Evolutionary conservation across 2,329 filamentous ascomycete species (phyloP).

Genomic region (Nigrograna mackinnonii): DNA sequence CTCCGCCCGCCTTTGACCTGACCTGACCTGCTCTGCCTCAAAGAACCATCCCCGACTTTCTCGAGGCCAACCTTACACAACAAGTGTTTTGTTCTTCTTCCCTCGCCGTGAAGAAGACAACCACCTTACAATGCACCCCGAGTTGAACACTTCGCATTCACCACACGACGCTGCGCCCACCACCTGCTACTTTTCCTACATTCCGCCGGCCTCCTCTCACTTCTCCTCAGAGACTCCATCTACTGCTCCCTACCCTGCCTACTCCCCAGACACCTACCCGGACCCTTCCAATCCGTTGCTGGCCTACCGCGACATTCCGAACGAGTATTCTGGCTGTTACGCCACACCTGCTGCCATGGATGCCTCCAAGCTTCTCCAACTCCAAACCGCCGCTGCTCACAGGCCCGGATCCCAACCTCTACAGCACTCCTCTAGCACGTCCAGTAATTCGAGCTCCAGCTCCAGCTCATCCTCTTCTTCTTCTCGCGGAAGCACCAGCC

Average conservation of each 20-base stretch:
- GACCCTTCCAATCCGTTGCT: conserved; percentile 40
- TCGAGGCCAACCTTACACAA: conserved; percentile 5
- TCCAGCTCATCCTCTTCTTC: conserved; percentile 11
- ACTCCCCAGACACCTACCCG: conserved; percentile 24
- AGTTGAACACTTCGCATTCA: conserved; percentile 14
- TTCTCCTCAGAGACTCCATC: conserved; percentile 37
- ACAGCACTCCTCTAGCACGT: conserved; percentile 17
- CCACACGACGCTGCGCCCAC: conserved; percentile 9
- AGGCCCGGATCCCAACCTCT: conserved; percentile 30
- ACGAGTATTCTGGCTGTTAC: conserved; percentile 5
- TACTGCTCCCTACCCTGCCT: conserved; percentile 16
- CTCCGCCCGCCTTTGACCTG: too few relatives aligned
- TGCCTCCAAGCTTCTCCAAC: conserved; percentile 41
- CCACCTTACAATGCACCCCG: conserved; percentile 14
- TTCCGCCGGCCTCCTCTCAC: conserved; percentile 24
- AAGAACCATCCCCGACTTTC: too few relatives aligned
- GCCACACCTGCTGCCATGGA: conserved; percentile 26
- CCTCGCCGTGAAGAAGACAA: too few relatives aligned
- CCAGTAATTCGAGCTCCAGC: conserved; percentile 10
- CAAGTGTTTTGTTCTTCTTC: conserved; percentile 1
- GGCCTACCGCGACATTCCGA: conserved; percentile 26
- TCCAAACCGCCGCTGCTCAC: conserved; percentile 42
- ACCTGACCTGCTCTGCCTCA: too few relatives aligned
- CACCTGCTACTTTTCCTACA: conserved; percentile 38
- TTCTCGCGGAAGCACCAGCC: conserved; percentile 5